phyloP scores from a whole-genome alignment of 768 basidiomycete species.

The Pleurotus platypus region DNA sequence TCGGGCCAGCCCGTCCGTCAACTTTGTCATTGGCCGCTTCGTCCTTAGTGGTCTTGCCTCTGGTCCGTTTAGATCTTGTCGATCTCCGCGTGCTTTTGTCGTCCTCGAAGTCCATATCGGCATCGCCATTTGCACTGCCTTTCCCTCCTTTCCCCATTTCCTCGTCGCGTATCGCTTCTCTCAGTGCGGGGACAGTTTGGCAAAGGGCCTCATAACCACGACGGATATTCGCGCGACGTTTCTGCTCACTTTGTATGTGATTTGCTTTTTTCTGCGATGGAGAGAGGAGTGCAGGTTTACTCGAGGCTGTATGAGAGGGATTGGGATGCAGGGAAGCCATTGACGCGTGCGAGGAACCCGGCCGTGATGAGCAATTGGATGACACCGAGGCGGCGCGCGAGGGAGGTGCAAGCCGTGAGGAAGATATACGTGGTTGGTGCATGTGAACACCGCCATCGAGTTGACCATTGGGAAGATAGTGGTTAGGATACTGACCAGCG shows the following conservation, averaged over 20 bases:
- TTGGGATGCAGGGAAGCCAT: conserved; percentile 10
- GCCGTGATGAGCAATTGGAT: conserved; percentile 3
- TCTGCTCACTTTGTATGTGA: conserved; percentile 93
- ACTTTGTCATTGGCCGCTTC: conserved; percentile 57
- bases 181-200: conserved; percentile 74
- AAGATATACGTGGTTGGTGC: not conserved
- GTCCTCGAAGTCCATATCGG: conserved; percentile 16
- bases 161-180: conserved; percentile 77
- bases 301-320: conserved; percentile 13
- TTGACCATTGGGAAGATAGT: conserved; percentile 4
- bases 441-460: not conserved
- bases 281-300: conserved; percentile 57
- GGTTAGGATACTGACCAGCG: not conserved
- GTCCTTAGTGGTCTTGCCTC: conserved; percentile 30
- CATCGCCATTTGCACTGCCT: conserved; percentile 15
- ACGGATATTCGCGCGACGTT: conserved; percentile 87
- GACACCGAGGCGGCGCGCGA: conserved; percentile 5
- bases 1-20: conserved; percentile 85
- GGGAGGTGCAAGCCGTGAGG: not conserved
- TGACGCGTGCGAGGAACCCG: conserved; percentile 10
- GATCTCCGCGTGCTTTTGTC: conserved; percentile 22
- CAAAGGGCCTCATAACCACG: conserved; percentile 87
- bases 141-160: conserved; percentile 46
- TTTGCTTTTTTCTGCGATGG: conserved; percentile 90
- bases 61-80: conserved; percentile 45